Evolutionary conservation across 176 grass and related monocot genomes (phyloP).

Genomic region (Oryza glumipatula): DNA sequence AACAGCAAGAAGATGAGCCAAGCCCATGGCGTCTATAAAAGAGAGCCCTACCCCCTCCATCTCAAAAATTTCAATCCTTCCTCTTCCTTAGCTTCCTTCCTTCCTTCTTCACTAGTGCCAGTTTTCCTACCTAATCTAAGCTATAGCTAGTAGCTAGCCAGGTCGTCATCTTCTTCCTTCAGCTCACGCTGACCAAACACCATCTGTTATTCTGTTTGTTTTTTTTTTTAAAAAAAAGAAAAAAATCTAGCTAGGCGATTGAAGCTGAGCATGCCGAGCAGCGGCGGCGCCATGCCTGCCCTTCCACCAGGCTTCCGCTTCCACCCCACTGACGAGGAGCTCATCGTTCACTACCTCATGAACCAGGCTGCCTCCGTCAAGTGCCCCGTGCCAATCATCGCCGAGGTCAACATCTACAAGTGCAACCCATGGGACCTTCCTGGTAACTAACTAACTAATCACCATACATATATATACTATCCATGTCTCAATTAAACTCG

Average conservation of each 20-base stretch:
- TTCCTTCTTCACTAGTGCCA: background rate
- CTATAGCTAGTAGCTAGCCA: background rate
- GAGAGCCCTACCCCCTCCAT: slow-evolving; percentile 6
- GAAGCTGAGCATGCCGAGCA: background rate
- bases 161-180: background rate
- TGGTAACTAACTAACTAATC: background rate
- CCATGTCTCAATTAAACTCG: background rate
- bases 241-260: no score
- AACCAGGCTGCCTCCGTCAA: background rate
- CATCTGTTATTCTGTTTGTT: background rate
- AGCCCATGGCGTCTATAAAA: slow-evolving; percentile 31
- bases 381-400: background rate
- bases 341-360: background rate
- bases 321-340: slow-evolving; percentile 3
- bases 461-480: no score
- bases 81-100: background rate
- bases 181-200: background rate
- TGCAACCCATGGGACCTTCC: background rate
- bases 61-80: slow-evolving; percentile 62
- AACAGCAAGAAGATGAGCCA: background rate
- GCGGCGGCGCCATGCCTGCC: background rate
- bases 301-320: background rate
- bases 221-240: no score
- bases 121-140: no score
- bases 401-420: slow-evolving; percentile 1